phyloP scores from a whole-genome alignment of 257 asterid species.

The Forsythia suspensa region DNA sequence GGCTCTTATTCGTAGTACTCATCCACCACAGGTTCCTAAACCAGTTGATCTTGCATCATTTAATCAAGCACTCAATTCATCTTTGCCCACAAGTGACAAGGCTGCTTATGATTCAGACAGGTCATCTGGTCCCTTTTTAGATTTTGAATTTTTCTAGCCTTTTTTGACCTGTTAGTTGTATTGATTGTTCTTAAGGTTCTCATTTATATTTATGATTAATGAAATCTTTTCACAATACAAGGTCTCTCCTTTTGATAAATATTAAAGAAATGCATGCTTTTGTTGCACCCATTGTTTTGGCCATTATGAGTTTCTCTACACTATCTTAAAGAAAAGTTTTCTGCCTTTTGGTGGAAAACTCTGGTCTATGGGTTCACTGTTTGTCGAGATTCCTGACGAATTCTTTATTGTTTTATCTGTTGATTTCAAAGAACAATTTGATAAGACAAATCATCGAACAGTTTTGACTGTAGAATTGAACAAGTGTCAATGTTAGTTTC shows the following conservation, averaged over 20 bases:
- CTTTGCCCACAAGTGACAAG: slow-evolving; percentile 45
- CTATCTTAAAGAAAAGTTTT: slow-evolving; percentile 20
- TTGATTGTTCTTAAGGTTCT: slow-evolving; percentile 21
- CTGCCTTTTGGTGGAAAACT: slow-evolving; percentile 10
- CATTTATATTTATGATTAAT: slow-evolving; percentile 28
- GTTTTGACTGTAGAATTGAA: slow-evolving; percentile 29
- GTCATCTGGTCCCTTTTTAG: slow-evolving; percentile 79
- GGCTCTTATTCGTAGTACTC: slow-evolving; percentile 83
- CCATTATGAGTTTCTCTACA: slow-evolving; percentile 25
- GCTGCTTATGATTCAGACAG: slow-evolving; percentile 55
- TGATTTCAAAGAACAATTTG: slow-evolving; percentile 36
- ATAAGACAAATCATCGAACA: slow-evolving; percentile 39
- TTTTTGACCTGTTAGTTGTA: slow-evolving; percentile 19
- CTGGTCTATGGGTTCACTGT: slow-evolving; percentile 18
- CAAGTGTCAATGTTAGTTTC: slow-evolving; percentile 31
- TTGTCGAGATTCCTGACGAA: slow-evolving; percentile 21
- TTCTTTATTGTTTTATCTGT: slow-evolving; percentile 34
- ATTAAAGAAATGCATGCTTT: not conserved
- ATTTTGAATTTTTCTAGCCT: slow-evolving; percentile 76
- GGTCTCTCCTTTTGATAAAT: not conserved
- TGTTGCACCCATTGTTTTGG: slow-evolving; percentile 18
- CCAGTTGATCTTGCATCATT: slow-evolving; percentile 58
- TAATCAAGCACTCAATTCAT: slow-evolving; percentile 42
- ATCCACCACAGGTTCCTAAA: slow-evolving; percentile 78
- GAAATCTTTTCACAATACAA: slow-evolving; percentile 16